These are phyloP conservation scores for Mucor mucedo DNA, from an alignment of 371 early-diverging fungal genomes.

Conservation along the genomic window DNA sequence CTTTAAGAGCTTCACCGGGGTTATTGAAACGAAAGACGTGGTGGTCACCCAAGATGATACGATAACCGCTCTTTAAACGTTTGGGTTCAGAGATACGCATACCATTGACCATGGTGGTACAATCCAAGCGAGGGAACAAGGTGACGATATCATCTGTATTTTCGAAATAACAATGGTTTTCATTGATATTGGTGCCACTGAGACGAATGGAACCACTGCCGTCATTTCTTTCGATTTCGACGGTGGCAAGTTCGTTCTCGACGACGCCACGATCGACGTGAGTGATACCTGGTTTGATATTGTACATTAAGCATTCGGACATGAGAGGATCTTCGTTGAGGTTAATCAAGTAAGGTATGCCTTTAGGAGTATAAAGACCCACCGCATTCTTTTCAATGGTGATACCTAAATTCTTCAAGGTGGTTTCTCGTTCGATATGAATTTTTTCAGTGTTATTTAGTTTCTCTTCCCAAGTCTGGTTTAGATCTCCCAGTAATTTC, in stretches of 20 bases:
- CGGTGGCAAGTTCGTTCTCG: background rate
- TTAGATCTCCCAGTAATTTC: slow-evolving; percentile 80
- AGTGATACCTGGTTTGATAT: slow-evolving; percentile 75
- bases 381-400: slow-evolving; percentile 69
- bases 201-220: slow-evolving; percentile 69
- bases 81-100: slow-evolving; percentile 64
- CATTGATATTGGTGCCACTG: slow-evolving; percentile 72
- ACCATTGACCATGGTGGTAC: slow-evolving; percentile 82
- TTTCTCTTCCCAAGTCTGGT: slow-evolving; percentile 84
- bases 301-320: slow-evolving; percentile 85
- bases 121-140: slow-evolving; percentile 64
- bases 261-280: slow-evolving; percentile 65
- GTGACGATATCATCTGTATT: slow-evolving; percentile 67
- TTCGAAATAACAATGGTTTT: slow-evolving; percentile 80
- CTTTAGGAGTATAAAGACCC: slow-evolving; percentile 79
- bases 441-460: slow-evolving; percentile 71
- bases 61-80: slow-evolving; percentile 74
- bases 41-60: slow-evolving; percentile 82
- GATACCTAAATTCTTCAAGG: slow-evolving; percentile 78
- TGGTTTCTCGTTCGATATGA: slow-evolving; percentile 69
- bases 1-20: slow-evolving; percentile 81
- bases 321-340: slow-evolving; percentile 86
- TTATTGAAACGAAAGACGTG: slow-evolving; percentile 89
- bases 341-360: slow-evolving; percentile 84
- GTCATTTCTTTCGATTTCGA: slow-evolving; percentile 4